Evolutionary conservation across 1,284 basidiomycete species (phyloP).

Genomic region (Pseudozyma sp.): DNA sequence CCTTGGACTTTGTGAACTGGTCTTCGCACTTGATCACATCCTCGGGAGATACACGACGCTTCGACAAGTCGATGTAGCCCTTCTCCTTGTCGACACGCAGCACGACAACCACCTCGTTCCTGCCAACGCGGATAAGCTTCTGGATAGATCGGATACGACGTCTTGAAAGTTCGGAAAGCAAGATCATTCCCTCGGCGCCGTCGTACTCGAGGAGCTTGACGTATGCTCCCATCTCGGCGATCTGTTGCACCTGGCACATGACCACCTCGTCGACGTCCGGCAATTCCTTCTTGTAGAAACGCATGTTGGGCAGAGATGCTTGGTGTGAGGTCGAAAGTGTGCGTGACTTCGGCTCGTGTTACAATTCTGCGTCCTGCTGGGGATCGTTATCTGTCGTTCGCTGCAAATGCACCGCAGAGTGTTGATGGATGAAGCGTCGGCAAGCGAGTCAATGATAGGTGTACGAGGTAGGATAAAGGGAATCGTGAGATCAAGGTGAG

Average conservation of each 20-base stretch:
- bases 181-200: constrained; percentile 99
- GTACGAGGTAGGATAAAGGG: not conserved
- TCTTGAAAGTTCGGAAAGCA: constrained; percentile 94
- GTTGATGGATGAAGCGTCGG: no score
- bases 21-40: constrained; percentile 99
- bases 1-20: constrained; percentile 95
- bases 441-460: no score
- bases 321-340: not conserved
- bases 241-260: constrained; percentile 99
- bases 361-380: no score
- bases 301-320: constrained; percentile 53
- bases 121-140: constrained; percentile 95
- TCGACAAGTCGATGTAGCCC: constrained; percentile 99
- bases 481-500: not conserved
- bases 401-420: no score
- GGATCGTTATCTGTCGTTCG: no score
- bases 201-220: constrained; percentile 99
- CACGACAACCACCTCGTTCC: constrained; percentile 99
- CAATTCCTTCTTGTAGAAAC: constrained; percentile 68
- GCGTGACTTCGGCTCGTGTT: no score
- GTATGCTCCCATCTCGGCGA: constrained; percentile 99
- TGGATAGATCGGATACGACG: constrained; percentile 97
- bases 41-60: constrained; percentile 98
- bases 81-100: constrained; percentile 99
- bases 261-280: constrained; percentile 88